Conservation (phyloP, 306 rosid species). For the Castanea crenata region DNA sequence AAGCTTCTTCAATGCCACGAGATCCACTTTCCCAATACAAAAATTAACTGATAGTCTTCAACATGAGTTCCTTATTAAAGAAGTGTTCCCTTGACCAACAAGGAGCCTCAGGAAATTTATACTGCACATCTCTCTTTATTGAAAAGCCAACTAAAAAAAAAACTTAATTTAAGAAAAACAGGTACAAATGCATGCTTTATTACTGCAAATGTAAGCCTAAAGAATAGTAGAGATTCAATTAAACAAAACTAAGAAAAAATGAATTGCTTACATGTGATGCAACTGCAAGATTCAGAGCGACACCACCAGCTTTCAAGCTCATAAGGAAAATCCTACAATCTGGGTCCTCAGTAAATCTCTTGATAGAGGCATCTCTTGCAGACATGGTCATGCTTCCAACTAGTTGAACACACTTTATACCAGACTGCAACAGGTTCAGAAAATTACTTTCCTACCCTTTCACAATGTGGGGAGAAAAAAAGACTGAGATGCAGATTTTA, state of each 20-base stretch:
- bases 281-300: slow-evolving; percentile 88
- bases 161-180: background rate
- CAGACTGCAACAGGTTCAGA: slow-evolving; percentile 59
- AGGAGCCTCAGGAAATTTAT: background rate
- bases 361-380: slow-evolving; percentile 76
- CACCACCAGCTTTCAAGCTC: slow-evolving; percentile 98
- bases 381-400: slow-evolving; percentile 78
- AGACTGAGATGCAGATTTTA: background rate
- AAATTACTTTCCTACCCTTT: slow-evolving; percentile 12
- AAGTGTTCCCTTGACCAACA: background rate
- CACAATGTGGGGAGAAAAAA: background rate
- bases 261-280: slow-evolving; percentile 77
- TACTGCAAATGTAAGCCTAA: background rate
- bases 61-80: background rate
- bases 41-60: background rate
- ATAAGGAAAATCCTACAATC: slow-evolving; percentile 90
- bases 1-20: background rate
- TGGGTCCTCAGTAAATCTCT: slow-evolving; percentile 69
- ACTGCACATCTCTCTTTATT: background rate
- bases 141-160: background rate
- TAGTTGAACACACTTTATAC: slow-evolving; percentile 75
- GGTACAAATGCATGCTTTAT: background rate
- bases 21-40: background rate
- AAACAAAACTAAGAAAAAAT: slow-evolving; percentile 5
- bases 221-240: background rate